These are phyloP conservation scores for Phragmites australis DNA, from an alignment of 176 grass and related monocot genomes.

Conservation along the genomic window DNA sequence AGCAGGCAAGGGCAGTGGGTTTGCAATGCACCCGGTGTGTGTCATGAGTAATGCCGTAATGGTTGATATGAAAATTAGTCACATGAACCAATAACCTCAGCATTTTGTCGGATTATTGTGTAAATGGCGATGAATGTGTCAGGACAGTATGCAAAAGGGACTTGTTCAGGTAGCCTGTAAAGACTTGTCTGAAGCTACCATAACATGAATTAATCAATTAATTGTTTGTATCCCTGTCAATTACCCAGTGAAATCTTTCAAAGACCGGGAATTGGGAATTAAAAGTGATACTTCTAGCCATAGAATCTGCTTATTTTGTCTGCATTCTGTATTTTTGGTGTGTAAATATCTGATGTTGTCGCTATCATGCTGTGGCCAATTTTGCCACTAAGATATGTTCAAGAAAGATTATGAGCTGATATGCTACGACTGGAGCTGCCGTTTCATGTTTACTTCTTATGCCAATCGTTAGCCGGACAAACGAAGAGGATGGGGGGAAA, in stretches of 20 bases:
- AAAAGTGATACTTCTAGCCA: background rate
- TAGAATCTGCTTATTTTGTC: background rate
- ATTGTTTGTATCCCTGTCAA: slow-evolving; percentile 11
- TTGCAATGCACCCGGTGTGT: background rate
- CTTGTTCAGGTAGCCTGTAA: slow-evolving; percentile 37
- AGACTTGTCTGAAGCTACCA: slow-evolving; percentile 11
- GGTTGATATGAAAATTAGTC: slow-evolving; percentile 18
- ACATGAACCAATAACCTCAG: slow-evolving; percentile 2
- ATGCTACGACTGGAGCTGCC: background rate
- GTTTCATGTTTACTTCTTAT: background rate
- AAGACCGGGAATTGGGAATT: background rate
- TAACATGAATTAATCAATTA: background rate
- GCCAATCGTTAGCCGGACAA: background rate
- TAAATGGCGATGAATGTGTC: slow-evolving; percentile 33
- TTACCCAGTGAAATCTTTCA: background rate
- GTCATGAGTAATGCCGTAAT: background rate
- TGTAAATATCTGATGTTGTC: background rate
- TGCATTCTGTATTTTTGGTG: background rate
- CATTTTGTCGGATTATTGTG: slow-evolving; percentile 39
- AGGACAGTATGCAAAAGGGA: slow-evolving; percentile 1
- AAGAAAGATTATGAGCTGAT: background rate
- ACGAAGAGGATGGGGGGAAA: background rate
- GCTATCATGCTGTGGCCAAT: slow-evolving; percentile 8
- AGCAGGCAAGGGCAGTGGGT: background rate
- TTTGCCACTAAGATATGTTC: slow-evolving; percentile 33